These are phyloP conservation scores for Aureobasidium mangrovei DNA, from an alignment of 2,329 filamentous ascomycete species.

Conservation along the genomic window DNA sequence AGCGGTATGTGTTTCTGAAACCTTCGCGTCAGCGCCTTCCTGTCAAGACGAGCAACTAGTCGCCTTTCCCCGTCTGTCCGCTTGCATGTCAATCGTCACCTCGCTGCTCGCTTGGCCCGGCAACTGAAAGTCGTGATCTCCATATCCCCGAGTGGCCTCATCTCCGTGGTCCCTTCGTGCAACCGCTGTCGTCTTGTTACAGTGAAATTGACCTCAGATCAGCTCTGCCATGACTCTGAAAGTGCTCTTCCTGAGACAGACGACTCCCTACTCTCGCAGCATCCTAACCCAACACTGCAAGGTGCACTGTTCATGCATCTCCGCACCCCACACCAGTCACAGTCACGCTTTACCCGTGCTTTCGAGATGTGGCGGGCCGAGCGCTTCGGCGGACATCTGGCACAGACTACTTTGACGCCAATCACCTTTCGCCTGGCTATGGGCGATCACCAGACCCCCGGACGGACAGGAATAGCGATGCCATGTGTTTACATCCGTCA, in stretches of 20 bases:
- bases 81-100: slow-evolving; percentile 10
- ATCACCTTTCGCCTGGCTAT: neutral
- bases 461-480: neutral
- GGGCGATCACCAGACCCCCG: slow-evolving; percentile 6
- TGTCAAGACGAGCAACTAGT: slow-evolving; percentile 9
- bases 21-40: slow-evolving; percentile 4
- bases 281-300: neutral
- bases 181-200: neutral
- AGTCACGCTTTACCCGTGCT: slow-evolving; percentile 6
- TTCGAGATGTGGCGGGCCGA: slow-evolving; percentile 4
- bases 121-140: neutral
- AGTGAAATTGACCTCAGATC: neutral
- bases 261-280: neutral
- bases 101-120: neutral
- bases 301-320: slow-evolving; percentile 3
- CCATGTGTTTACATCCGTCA: neutral
- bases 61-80: neutral
- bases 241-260: neutral
- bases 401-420: slow-evolving; percentile 4
- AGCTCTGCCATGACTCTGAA: neutral
- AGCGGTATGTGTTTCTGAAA: neutral
- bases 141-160: neutral
- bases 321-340: slow-evolving; percentile 9
- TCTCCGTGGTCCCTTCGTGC: neutral
- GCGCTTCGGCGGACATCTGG: slow-evolving; percentile 8